Conservation (phyloP, 352 stramenopile genomes). For the Globisporangium parvum region DNA sequence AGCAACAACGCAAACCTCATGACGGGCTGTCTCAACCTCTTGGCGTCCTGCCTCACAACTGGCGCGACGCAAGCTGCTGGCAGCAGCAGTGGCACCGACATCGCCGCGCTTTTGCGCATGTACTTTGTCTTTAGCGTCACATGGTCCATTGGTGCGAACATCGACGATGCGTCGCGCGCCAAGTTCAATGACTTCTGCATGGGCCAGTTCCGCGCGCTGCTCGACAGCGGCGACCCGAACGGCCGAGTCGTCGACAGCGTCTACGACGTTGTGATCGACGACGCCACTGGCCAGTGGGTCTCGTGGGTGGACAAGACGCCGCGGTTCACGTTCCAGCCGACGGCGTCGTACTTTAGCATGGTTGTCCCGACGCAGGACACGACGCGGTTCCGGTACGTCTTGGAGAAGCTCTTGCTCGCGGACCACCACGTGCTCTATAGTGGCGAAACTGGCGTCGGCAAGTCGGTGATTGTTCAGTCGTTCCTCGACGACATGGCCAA, state of each 20-base stretch:
- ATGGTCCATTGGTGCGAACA: constrained; percentile 85
- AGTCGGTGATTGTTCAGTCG: constrained; percentile 89
- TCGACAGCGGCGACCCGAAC: constrained; percentile 36
- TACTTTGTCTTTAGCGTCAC: constrained; percentile 87
- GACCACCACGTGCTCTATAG: constrained; percentile 87
- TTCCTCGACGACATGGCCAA: constrained; percentile 89
- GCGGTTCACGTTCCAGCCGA: constrained; percentile 80
- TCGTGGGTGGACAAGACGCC: constrained; percentile 89
- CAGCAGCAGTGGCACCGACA: constrained; percentile 39
- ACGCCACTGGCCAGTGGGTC: constrained; percentile 59
- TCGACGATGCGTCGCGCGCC: constrained; percentile 69
- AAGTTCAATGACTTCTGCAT: constrained; percentile 89
- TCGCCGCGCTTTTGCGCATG: constrained; percentile 64
- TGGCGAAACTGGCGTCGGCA: constrained; percentile 91
- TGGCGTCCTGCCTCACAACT: constrained; percentile 64
- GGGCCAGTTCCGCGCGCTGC: constrained; percentile 47
- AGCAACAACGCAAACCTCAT: constrained; percentile 88
- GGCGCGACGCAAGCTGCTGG: constrained; percentile 30
- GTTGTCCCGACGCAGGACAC: constrained; percentile 94
- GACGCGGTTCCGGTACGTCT: constrained; percentile 90
- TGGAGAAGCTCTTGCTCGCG: constrained; percentile 83
- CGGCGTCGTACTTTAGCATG: constrained; percentile 92
- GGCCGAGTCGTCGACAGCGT: constrained; percentile 54
- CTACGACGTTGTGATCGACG: constrained; percentile 83
- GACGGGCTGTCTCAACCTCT: constrained; percentile 82